Base-by-base conservation (phyloP, 2,329 filamentous ascomycete species). In the Fusarium sacchari region DNA sequence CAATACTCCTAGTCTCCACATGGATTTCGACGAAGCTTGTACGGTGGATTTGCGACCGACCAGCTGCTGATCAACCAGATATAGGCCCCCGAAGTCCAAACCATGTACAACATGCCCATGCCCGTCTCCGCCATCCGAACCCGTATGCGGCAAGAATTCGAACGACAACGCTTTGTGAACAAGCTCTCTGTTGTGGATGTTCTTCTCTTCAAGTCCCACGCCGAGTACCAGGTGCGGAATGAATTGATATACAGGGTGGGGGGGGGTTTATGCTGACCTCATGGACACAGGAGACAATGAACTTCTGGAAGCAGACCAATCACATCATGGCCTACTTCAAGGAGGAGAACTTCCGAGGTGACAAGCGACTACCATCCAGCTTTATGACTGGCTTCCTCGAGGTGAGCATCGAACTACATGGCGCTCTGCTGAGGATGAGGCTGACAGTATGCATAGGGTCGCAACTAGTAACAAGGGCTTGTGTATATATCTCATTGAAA, bases 281-380 rank as follows among this genome's bases (percentile, higher is more conserved):
- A 52, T 42, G 63, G 67, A 52, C 56, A 60, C 78, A 98, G 95
- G 96, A 99, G 88, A 99, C 94, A 60, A 91, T 99, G 88, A 99
- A 99, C 87, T 99, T 93, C 88, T 99, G 96, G 96, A 97, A 98
- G 86, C 96, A 99, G 85, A 88, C 95, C 71, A 93, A 93, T 73
- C 96, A 99, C 83, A 89, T 99, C 77, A 94, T 99, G 89, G 95
- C 96, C 79, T 99, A 97, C 85, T 99, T 98, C 89, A 91, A 95
- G 81, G 89, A 91, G 78, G 95, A 98, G 83, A 89, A 88, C 83
- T 89, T 90, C 81, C 85, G 94, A 91, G 87, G 94, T 90, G 83
- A 93, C 87, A 82, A 94, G 78, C 91, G 90, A 82, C 85, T 98
- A 84, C 96, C 96, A 43, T 90, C 90, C 79, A 96, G 90, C 86